Conservation (phyloP, 140 eudicot genomes). For the Anethum foeniculum region DNA sequence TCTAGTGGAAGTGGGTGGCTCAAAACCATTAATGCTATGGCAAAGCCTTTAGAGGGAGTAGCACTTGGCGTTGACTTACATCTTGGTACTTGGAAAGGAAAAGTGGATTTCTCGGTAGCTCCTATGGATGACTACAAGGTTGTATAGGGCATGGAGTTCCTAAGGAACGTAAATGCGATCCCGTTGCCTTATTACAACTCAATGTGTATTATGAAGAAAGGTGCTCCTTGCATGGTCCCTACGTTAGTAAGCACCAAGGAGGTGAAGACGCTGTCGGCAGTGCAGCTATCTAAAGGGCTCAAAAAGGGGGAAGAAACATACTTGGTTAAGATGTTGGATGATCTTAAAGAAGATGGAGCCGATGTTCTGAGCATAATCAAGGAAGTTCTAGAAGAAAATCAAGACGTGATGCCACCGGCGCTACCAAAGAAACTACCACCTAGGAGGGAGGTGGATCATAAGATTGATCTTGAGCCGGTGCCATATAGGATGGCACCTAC, state of each 20-base stretch:
- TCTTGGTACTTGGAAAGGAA: not conserved
- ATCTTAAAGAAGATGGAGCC: no score
- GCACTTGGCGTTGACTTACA: not conserved
- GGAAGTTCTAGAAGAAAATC: not conserved
- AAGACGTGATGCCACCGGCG: conserved; percentile 12
- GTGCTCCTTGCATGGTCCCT: not conserved
- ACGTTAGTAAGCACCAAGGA: not conserved
- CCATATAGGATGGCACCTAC: conserved; percentile 8
- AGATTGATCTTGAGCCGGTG: not conserved
- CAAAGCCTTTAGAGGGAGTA: not conserved
- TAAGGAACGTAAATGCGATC: not conserved
- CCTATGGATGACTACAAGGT: not conserved
- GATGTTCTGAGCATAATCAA: not conserved
- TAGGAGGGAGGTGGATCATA: not conserved
- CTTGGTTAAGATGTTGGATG: not conserved
- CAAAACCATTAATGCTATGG: not conserved
- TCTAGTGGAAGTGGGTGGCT: not conserved
- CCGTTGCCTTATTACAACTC: not conserved
- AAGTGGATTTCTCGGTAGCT: not conserved
- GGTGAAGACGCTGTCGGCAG: not conserved
- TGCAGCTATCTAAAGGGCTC: not conserved
- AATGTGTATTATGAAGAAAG: not conserved
- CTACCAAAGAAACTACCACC: conserved; percentile 4
- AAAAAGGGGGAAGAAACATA: not conserved
- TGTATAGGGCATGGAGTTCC: not conserved